Evolutionary conservation across 2,329 filamentous ascomycete species (phyloP).

Genomic region (Fusarium albosuccineum): DNA sequence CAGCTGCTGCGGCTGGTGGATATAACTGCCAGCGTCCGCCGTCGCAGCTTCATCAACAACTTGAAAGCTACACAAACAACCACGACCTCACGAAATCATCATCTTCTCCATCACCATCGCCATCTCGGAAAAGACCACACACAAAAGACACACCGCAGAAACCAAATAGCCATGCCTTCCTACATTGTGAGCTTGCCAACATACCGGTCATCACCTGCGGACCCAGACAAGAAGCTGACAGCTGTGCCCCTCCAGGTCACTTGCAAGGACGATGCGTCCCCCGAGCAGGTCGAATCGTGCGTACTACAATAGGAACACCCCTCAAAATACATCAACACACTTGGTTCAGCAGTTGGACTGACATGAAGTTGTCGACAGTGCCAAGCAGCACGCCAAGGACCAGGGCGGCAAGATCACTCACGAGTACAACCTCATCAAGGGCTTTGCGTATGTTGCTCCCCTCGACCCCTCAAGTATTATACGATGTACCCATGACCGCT

Average conservation of each 20-base stretch:
- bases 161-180: conserved; percentile 62
- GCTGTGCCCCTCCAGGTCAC: conserved; percentile 71
- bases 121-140: conserved; percentile 9
- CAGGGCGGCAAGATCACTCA: conserved; percentile 88
- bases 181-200: conserved; percentile 64
- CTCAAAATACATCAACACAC: not conserved
- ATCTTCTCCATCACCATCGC: conserved; percentile 20
- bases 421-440: conserved; percentile 90
- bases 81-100: conserved; percentile 19
- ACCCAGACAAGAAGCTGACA: conserved; percentile 29
- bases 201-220: not conserved
- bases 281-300: conserved; percentile 76
- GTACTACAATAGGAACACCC: conserved; percentile 40
- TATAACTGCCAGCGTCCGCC: conserved; percentile 44
- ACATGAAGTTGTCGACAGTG: conserved; percentile 60
- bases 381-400: conserved; percentile 79
- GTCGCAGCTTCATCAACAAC: conserved; percentile 17
- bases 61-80: conserved; percentile 32
- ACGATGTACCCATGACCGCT: not conserved
- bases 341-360: not conserved
- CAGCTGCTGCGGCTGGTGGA: conserved; percentile 17
- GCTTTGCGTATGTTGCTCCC: conserved; percentile 80
- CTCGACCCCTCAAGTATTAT: not conserved
- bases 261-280: conserved; percentile 77
- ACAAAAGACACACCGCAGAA: conserved; percentile 15